These are phyloP conservation scores for Quercus glauca DNA, from an alignment of 306 rosid genomes.

Conservation along the genomic window DNA sequence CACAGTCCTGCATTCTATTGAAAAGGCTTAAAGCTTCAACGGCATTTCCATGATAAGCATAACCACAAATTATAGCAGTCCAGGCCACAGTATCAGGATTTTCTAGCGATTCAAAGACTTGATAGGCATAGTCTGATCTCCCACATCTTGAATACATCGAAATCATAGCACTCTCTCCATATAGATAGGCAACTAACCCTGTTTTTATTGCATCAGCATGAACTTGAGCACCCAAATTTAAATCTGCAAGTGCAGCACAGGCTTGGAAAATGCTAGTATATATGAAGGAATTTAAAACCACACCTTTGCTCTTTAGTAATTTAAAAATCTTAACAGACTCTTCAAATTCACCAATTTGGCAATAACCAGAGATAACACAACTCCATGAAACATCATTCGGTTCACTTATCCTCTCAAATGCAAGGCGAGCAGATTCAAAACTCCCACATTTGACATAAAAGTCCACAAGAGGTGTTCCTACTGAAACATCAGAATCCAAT, in stretches of 20 bases:
- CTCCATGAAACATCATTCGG: slow-evolving; percentile 68
- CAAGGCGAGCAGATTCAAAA: slow-evolving; percentile 42
- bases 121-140: slow-evolving; percentile 46
- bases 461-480: slow-evolving; percentile 66
- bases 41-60: slow-evolving; percentile 59
- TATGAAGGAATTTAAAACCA: slow-evolving; percentile 42
- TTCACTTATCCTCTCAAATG: slow-evolving; percentile 46
- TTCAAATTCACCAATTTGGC: slow-evolving; percentile 54
- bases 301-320: slow-evolving; percentile 43
- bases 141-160: slow-evolving; percentile 72
- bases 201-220: slow-evolving; percentile 60
- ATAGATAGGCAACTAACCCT: slow-evolving; percentile 38
- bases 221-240: slow-evolving; percentile 48
- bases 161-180: slow-evolving; percentile 62
- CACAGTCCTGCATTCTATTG: slow-evolving; percentile 38
- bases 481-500: slow-evolving; percentile 53
- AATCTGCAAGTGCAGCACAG: slow-evolving; percentile 48
- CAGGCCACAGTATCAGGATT: slow-evolving; percentile 58
- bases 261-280: slow-evolving; percentile 65
- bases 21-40: slow-evolving; percentile 45
- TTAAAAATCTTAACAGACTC: slow-evolving; percentile 42
- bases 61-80: slow-evolving; percentile 58
- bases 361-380: slow-evolving; percentile 48
- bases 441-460: slow-evolving; percentile 55
- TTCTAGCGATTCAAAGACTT: slow-evolving; percentile 44